A percentile compares a stretch with the other conserved stretches of the same genome.
Evolutionary conservation across 164 flowering plant genomes (phyloP).

Genomic region (Protea cynaroides): DNA sequence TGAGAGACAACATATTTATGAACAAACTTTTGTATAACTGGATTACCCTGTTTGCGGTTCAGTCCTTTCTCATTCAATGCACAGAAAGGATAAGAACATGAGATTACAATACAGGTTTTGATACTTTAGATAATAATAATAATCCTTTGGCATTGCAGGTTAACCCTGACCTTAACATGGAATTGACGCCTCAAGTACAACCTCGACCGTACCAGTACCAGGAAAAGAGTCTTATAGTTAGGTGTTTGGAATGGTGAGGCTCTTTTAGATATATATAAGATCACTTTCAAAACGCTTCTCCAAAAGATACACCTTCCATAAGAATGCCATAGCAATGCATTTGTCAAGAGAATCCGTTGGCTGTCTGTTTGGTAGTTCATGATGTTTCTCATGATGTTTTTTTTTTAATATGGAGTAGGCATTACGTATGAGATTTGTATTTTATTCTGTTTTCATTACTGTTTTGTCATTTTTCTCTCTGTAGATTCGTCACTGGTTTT

Average conservation of each 20-base stretch:
- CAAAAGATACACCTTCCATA: neutral
- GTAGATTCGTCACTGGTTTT: neutral
- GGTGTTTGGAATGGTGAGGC: conserved; percentile 97
- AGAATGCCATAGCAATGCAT: neutral
- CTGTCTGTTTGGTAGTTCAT: neutral
- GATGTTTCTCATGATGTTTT: no score
- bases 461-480: neutral
- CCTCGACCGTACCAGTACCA: conserved; percentile 99
- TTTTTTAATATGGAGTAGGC: no score
- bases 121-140: neutral
- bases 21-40: no score
- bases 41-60: no score
- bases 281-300: neutral
- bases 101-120: neutral
- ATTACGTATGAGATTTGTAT: no score
- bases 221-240: conserved; percentile 98
- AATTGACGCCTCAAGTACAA: conserved; percentile 91
- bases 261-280: conserved; percentile 1
- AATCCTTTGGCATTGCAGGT: conserved; percentile 43
- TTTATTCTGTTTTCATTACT: no score
- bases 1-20: no score
- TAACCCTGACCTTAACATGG: conserved; percentile 92
- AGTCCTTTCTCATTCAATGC: no score
- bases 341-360: neutral
- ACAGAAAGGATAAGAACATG: no score